A percentile compares a stretch with the other conserved stretches of the same genome.
These are phyloP conservation scores for Paecilomyces niveus DNA, from an alignment of 2,329 filamentous ascomycete genomes.

Conservation along the genomic window DNA sequence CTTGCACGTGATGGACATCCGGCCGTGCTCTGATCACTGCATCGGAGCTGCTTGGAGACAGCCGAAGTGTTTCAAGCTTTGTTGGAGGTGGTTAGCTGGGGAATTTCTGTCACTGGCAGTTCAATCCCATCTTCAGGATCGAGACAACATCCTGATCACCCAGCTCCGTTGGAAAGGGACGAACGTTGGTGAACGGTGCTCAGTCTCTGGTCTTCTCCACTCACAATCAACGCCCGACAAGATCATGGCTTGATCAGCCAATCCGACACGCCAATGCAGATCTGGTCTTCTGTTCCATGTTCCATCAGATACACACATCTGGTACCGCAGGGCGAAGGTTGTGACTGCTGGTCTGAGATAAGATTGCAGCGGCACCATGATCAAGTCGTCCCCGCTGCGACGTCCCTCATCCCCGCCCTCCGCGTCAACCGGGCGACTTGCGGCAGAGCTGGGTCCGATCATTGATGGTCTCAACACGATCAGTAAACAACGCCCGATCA, in stretches of 20 bases:
- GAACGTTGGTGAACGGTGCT: not conserved
- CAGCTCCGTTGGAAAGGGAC: not conserved
- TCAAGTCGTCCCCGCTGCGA: slow-evolving; percentile 19
- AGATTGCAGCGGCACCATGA: slow-evolving; percentile 23
- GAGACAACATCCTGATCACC: not conserved
- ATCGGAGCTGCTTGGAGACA: not conserved
- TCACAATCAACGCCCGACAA: slow-evolving; percentile 7
- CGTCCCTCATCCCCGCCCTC: slow-evolving; percentile 20
- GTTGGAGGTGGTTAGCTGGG: not conserved
- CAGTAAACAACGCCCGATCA: slow-evolving; percentile 20
- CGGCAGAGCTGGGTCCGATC: slow-evolving; percentile 29
- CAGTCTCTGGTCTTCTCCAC: slow-evolving; percentile 10
- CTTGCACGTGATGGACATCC: not conserved
- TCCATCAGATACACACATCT: not conserved
- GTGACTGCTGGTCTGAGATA: slow-evolving; percentile 20
- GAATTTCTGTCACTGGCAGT: not conserved
- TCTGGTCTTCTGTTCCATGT: not conserved
- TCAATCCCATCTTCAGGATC: not conserved
- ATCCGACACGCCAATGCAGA: slow-evolving; percentile 22
- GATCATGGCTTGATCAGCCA: slow-evolving; percentile 25
- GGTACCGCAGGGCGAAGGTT: not conserved
- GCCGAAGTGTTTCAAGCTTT: not conserved
- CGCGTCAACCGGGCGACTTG: slow-evolving; percentile 25
- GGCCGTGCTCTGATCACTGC: not conserved
- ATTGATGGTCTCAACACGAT: slow-evolving; percentile 30